Conservation (phyloP, 495 filamentous ascomycete species). For the Daldinia grandis region DNA sequence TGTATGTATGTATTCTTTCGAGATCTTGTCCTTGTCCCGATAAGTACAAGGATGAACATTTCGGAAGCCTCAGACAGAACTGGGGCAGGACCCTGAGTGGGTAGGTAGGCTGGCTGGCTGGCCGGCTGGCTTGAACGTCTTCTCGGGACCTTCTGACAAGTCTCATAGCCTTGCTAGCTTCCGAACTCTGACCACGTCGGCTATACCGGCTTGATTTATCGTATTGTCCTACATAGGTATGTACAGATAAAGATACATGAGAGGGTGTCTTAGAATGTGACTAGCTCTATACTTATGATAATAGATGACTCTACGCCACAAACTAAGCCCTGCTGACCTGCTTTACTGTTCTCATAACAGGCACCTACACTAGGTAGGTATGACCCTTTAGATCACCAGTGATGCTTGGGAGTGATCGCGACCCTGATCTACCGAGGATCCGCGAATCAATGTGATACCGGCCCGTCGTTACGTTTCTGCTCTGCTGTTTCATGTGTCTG, state of each 20-base stretch:
- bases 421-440: constrained; percentile 29
- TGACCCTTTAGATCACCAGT: neutral
- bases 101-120: too few species aligned
- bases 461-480: constrained; percentile 21
- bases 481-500: constrained; percentile 25
- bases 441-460: constrained; percentile 37
- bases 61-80: neutral
- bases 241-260: neutral
- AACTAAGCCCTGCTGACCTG: neutral
- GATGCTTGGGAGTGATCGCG: neutral
- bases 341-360: neutral
- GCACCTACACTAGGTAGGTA: too few species aligned
- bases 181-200: constrained; percentile 6
- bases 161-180: constrained; percentile 18
- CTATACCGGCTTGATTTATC: constrained; percentile 13
- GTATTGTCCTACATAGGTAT: neutral
- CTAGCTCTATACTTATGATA: neutral
- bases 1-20: neutral
- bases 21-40: neutral
- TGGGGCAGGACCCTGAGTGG: neutral
- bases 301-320: neutral
- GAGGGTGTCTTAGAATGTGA: neutral
- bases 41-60: neutral
- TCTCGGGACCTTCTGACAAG: neutral
- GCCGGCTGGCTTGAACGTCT: neutral